phyloP scores from a whole-genome alignment of 2,329 filamentous ascomycete genomes.

The Ophiostoma ulmi region DNA sequence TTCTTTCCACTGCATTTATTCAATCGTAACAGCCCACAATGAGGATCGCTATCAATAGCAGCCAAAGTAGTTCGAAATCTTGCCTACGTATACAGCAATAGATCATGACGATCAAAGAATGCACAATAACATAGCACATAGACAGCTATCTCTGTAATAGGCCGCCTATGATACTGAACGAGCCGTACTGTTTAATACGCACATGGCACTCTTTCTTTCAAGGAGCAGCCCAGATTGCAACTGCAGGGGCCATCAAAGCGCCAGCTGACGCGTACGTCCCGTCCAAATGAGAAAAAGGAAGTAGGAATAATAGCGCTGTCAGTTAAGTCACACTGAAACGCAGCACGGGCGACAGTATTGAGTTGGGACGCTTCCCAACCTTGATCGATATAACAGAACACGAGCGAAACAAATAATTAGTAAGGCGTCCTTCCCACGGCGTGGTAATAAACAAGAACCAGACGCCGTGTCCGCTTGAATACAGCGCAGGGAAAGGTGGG shows the following conservation, averaged over 20 bases:
- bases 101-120: neutral
- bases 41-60: too few relatives aligned
- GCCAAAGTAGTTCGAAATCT: too few relatives aligned
- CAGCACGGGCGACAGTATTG: neutral
- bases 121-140: neutral
- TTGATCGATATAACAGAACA: neutral
- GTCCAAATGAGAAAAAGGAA: neutral
- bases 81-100: too few relatives aligned
- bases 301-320: conserved; percentile 30
- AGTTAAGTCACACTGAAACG: neutral
- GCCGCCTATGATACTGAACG: neutral
- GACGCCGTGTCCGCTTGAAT: neutral
- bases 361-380: neutral
- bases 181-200: neutral
- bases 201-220: neutral
- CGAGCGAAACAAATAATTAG: too few relatives aligned
- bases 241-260: neutral
- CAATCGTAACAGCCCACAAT: too few relatives aligned
- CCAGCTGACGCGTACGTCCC: conserved; percentile 10
- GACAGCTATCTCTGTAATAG: neutral
- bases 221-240: neutral
- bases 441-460: too few relatives aligned
- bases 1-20: too few relatives aligned
- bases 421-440: too few relatives aligned
- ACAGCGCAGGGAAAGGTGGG: neutral